Base-by-base conservation (phyloP, 352 stramenopile species). In the Pythium rhizo-oryzae region DNA sequence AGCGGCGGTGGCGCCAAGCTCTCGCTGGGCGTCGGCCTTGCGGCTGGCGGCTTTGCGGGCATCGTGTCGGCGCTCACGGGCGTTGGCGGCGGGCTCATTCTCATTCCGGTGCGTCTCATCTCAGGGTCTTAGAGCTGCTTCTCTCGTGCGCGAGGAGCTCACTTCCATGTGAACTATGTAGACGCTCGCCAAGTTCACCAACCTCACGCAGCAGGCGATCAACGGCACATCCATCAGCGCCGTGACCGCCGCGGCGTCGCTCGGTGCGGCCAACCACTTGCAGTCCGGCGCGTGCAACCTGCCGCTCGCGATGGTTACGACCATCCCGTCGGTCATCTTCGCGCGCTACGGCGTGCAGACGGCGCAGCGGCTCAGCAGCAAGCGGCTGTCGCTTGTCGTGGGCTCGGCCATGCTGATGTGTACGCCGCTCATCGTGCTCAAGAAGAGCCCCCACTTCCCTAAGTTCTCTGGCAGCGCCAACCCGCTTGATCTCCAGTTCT, bases 141-240 rank as follows among this genome's bases (percentile, higher is more conserved):
- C 1, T 12, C 1, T 47, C 0, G n/a, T 4, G 19, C 9, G 1
- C 23, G 23, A 54, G 16, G 15, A 30, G 23, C 49, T 54, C 49
- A 54, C 30, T 23, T 46, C 23, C 12, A 39, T 28, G 2, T 56
- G 25, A 46, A 47, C 8, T 25, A 2, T 59, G 41, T 67, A 94
- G 86, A 84, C 80, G 12, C 72, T 96, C 66, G 87, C 85, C 63
- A 91, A 89, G 69, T 93, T 89, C 75, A 94, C 87, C 30, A 84
- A 72, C 13, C 70, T 96, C 25, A 70, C 85, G 15, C 87, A 96
- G 71, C 87, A 96, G 53, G 81, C 83, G 2, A 81, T 96, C 44
- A 96, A 96, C 51, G 87, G 87, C 69, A 96, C 87, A 24, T 94
- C 85, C 9, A 77, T 96, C 57, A 81, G 84, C 47, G 84, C 87